Evolutionary conservation across 129 eudicot species (phyloP).

Genomic region (Ambrosia artemisiifolia): DNA sequence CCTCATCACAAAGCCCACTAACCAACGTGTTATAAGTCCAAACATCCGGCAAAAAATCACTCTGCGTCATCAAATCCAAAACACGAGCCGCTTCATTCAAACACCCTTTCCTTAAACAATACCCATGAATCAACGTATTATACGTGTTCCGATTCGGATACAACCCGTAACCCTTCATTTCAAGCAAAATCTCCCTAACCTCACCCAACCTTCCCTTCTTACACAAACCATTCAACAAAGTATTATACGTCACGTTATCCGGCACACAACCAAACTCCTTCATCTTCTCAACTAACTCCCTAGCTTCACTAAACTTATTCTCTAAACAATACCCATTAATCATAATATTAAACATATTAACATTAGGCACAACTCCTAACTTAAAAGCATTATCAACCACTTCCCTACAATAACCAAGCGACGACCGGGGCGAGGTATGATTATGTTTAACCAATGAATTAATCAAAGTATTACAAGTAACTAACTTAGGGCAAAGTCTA

Average conservation of each 20-base stretch:
- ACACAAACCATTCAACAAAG: constrained; percentile 53
- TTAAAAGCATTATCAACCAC: constrained; percentile 47
- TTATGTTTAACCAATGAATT: constrained; percentile 53
- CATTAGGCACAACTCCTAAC: constrained; percentile 54
- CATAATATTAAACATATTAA: constrained; percentile 63
- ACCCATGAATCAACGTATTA: constrained; percentile 70
- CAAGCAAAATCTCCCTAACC: constrained; percentile 51
- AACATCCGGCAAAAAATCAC: constrained; percentile 58
- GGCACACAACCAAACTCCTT: constrained; percentile 50
- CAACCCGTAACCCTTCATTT: constrained; percentile 64
- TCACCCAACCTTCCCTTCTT: constrained; percentile 63
- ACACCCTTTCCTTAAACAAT: constrained; percentile 62
- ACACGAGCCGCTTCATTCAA: constrained; percentile 59
- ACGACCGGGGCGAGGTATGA: constrained; percentile 30
- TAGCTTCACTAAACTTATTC: constrained; percentile 51
- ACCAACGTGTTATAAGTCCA: constrained; percentile 78
- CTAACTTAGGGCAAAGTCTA: constrained; percentile 40
- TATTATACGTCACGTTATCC: constrained; percentile 78
- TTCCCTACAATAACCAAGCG: constrained; percentile 41
- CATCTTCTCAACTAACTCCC: constrained; percentile 53
- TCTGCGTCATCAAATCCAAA: constrained; percentile 68
- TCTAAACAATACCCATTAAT: constrained; percentile 62
- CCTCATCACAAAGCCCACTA: constrained; percentile 55
- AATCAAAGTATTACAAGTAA: constrained; percentile 62
- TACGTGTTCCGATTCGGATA: constrained; percentile 64